phyloP scores from a whole-genome alignment of 257 asterid species.

The Echium plantagineum region DNA sequence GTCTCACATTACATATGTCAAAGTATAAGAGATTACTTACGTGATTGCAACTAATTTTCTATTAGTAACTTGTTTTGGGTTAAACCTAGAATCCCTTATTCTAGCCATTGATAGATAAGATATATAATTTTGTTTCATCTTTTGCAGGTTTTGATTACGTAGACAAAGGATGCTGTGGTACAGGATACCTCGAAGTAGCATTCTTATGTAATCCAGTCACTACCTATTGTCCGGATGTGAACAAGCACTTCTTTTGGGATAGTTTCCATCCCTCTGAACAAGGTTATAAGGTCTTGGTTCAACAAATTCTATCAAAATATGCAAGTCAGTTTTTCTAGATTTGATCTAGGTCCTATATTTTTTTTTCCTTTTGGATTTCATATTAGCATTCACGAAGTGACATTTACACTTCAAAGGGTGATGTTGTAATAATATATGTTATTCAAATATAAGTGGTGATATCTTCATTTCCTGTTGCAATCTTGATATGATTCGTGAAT shows the following conservation, averaged over 20 bases:
- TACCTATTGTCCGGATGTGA: slow-evolving; percentile 4
- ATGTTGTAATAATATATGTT: background rate
- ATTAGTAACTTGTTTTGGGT: no score
- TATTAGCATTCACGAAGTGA: background rate
- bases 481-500: no score
- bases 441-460: background rate
- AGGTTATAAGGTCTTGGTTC: slow-evolving; percentile 5
- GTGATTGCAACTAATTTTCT: no score
- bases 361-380: no score
- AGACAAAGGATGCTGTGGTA: slow-evolving; percentile 13
- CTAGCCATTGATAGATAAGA: background rate
- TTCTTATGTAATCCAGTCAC: slow-evolving; percentile 6
- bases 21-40: no score
- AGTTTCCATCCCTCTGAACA: slow-evolving; percentile 10
- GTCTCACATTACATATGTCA: no score
- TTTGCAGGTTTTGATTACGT: slow-evolving; percentile 9
- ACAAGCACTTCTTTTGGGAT: slow-evolving; percentile 10
- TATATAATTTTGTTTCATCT: background rate
- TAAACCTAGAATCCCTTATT: no score
- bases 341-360: no score
- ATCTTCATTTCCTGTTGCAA: no score
- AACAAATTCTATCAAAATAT: background rate
- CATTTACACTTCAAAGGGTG: background rate
- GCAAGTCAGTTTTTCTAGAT: background rate
- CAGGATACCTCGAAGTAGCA: slow-evolving; percentile 9